Percentiles rank a stretch among this genome's conserved stretches.
Evolutionary conservation across 2,329 filamentous ascomycete genomes (phyloP).

Genomic region (Penicillium glabrum): DNA sequence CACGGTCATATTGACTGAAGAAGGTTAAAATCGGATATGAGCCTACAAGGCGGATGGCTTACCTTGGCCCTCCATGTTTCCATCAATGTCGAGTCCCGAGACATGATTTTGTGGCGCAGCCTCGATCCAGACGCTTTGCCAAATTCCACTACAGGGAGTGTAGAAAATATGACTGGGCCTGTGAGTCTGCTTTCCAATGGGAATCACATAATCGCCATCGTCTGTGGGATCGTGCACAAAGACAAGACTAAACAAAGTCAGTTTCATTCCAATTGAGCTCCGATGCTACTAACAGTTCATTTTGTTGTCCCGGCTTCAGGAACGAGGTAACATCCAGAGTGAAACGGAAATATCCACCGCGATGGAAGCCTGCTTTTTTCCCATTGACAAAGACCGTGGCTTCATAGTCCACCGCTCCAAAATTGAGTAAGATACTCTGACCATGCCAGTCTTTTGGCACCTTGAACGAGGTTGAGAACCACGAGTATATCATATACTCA

Average conservation of each 20-base stretch:
- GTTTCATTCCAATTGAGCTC: background rate
- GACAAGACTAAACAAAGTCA: slow-evolving; percentile 50
- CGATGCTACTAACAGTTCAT: slow-evolving; percentile 52
- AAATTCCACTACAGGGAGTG: slow-evolving; percentile 70
- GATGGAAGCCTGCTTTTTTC: slow-evolving; percentile 51
- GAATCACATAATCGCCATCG: slow-evolving; percentile 54
- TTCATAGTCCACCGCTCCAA: slow-evolving; percentile 54
- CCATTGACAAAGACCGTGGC: slow-evolving; percentile 60
- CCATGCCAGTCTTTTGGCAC: slow-evolving; percentile 47
- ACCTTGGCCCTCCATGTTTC: slow-evolving; percentile 57
- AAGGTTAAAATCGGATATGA: background rate
- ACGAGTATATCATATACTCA: slow-evolving; percentile 41
- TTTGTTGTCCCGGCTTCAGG: slow-evolving; percentile 44
- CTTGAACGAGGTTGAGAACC: slow-evolving; percentile 51
- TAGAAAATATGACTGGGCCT: slow-evolving; percentile 63
- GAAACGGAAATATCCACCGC: slow-evolving; percentile 64
- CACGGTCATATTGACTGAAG: slow-evolving; percentile 57
- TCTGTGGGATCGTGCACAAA: slow-evolving; percentile 70
- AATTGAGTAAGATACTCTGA: slow-evolving; percentile 47
- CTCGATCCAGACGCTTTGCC: slow-evolving; percentile 72
- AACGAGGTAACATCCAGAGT: slow-evolving; percentile 58
- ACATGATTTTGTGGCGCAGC: slow-evolving; percentile 60
- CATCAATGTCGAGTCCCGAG: slow-evolving; percentile 59
- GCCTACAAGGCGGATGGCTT: slow-evolving; percentile 18
- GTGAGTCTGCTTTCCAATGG: slow-evolving; percentile 65